A percentile compares a stretch with the other conserved stretches of the same genome.
Evolutionary conservation across 1,284 basidiomycete genomes (phyloP).

Genomic region (Boletus sp.): DNA sequence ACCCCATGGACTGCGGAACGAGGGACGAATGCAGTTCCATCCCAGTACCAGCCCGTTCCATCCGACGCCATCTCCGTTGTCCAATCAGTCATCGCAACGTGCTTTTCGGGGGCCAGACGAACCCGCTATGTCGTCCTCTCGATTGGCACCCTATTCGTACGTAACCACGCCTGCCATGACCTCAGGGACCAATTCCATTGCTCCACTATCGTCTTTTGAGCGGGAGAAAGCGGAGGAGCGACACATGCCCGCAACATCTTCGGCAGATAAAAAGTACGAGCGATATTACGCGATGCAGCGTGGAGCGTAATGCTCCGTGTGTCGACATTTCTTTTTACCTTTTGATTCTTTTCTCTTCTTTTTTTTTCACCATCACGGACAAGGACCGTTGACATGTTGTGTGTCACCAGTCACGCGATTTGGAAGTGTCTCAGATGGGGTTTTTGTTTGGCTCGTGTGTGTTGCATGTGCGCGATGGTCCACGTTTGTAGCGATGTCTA

Average conservation of each 20-base stretch:
- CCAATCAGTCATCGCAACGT: slow-evolving; percentile 37
- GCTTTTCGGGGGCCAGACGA: slow-evolving; percentile 29
- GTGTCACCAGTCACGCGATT: slow-evolving; percentile 10
- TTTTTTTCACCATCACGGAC: slow-evolving; percentile 1
- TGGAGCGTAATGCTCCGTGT: slow-evolving; percentile 12
- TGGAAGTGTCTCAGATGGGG: slow-evolving; percentile 4
- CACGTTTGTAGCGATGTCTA: slow-evolving; percentile 7
- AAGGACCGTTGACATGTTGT: not conserved
- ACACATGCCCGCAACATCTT: slow-evolving; percentile 28
- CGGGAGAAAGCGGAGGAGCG: slow-evolving; percentile 41
- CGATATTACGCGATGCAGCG: slow-evolving; percentile 27
- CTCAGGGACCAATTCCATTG: slow-evolving; percentile 22
- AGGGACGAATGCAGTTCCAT: slow-evolving; percentile 28
- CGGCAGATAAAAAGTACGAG: slow-evolving; percentile 29
- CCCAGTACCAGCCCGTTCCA: slow-evolving; percentile 23
- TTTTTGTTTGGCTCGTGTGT: slow-evolving; percentile 10
- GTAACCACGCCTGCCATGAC: slow-evolving; percentile 29
- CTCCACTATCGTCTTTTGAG: slow-evolving; percentile 50
- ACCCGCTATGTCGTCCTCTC: slow-evolving; percentile 19
- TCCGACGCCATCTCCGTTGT: slow-evolving; percentile 43
- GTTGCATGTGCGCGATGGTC: slow-evolving; percentile 9
- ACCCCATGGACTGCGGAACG: slow-evolving; percentile 27
- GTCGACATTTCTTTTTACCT: not conserved
- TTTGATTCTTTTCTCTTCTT: not conserved
- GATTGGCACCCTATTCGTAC: slow-evolving; percentile 33